Evolutionary conservation across 2,329 filamentous ascomycete genomes (phyloP), one percentile per base, ranked within the genome.

Genomic region (Fusarium verrucosum): DNA sequence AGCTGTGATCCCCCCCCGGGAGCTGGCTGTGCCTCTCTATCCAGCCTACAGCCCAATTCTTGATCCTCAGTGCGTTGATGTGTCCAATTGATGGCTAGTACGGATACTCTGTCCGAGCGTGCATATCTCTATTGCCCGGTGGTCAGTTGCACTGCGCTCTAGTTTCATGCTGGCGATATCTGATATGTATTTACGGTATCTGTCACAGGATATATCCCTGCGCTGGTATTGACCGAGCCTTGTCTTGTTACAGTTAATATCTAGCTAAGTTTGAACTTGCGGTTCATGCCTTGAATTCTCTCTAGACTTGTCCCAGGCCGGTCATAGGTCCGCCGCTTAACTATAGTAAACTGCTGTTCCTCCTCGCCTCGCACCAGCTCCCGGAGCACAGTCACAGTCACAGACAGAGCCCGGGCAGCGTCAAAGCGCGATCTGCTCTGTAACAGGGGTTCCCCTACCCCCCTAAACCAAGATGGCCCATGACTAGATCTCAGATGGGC

Each of bases 381-480:
- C 13, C 9, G 7, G n/a, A n/a, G n/a, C n/a, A n/a, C n/a, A n/a
- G n/a, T 5, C 13, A 14, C 13, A 19, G n/a, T 36, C 17, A 36
- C 33, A 36, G 16, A 11, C 41, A 13, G 26, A 20, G 65, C 62
- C 66, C 33, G 10, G 14, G 14, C 42, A 17, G 30, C 32, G 62
- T 67, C 66, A 65, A 69, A 66, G 66, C 65, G 59, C 50, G 45
- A 49, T 45, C 56, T 37, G 35, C 19, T 42, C 25, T 42, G 46
- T 14, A 42, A 49, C 35, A 42, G 46, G 46, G 46, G 46, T 23
- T 47, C 17, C 20, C 30, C 32, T 53, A 35, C 20, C 20, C 19
- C 25, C 23, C 14, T 35, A 22, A 10, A 36, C 20, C 11, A 19
- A 44, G 30, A 30, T 37, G 37, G 33, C 37, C 37, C 13, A 30